These are phyloP conservation scores for Tagetes erecta DNA, from an alignment of 129 eudicot species.

Conservation along the genomic window DNA sequence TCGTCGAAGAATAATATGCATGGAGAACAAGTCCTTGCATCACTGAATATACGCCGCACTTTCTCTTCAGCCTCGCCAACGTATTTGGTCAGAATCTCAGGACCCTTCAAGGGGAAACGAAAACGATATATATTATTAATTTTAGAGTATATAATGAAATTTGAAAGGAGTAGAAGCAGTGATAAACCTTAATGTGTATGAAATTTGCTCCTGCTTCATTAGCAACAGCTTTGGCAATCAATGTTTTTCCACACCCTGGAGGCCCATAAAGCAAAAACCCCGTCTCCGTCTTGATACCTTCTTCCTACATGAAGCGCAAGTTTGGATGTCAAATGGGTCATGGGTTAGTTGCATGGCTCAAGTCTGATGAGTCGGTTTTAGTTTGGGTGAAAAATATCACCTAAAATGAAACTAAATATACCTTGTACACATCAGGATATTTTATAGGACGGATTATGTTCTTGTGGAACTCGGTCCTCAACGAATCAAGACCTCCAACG, in stretches of 20 bases:
- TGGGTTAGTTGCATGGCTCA: too few species aligned
- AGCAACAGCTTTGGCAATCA: slow-evolving; percentile 91
- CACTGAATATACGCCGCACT: slow-evolving; percentile 69
- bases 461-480: slow-evolving; percentile 61
- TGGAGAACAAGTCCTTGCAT: slow-evolving; percentile 93
- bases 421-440: slow-evolving; percentile 61
- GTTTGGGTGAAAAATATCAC: neutral
- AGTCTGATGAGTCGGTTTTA: too few species aligned
- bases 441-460: slow-evolving; percentile 61
- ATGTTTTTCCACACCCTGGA: slow-evolving; percentile 92
- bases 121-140: neutral
- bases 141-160: neutral
- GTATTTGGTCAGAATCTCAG: slow-evolving; percentile 79
- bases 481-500: slow-evolving; percentile 69
- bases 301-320: slow-evolving; percentile 31
- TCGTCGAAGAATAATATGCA: slow-evolving; percentile 90
- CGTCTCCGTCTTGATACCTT: slow-evolving; percentile 55
- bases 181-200: slow-evolving; percentile 75
- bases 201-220: slow-evolving; percentile 89
- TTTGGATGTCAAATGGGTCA: too few species aligned
- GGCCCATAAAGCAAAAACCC: slow-evolving; percentile 91
- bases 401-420: slow-evolving; percentile 8
- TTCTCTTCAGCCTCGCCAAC: slow-evolving; percentile 88
- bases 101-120: slow-evolving; percentile 47
- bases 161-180: neutral